Percentiles rank a stretch among this genome's conserved stretches.
phyloP scores from a whole-genome alignment of 345 rosid species.

The Salix suchowensis region DNA sequence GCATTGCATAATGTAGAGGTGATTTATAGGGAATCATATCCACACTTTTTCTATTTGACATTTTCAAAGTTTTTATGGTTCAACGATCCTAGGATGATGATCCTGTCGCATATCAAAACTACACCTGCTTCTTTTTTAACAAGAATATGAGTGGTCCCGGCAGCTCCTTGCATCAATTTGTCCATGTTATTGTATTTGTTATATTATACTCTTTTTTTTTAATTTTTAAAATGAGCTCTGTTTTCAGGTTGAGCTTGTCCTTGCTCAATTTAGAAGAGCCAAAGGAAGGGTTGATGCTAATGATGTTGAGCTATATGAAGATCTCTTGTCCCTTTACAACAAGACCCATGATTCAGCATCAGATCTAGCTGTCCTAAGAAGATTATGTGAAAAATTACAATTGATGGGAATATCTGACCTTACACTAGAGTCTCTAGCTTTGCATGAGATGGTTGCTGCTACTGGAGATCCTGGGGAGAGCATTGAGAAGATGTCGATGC shows the following conservation, averaged over 20 bases:
- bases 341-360: slow-evolving; percentile 42
- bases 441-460: slow-evolving; percentile 76
- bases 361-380: slow-evolving; percentile 50
- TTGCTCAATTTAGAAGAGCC: slow-evolving; percentile 80
- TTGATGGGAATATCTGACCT: slow-evolving; percentile 68
- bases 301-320: slow-evolving; percentile 54
- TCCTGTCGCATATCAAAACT: neutral
- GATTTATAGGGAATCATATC: slow-evolving; percentile 4
- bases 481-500: slow-evolving; percentile 83
- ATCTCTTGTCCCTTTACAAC: slow-evolving; percentile 57
- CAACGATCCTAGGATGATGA: neutral
- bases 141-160: neutral
- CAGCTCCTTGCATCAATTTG: neutral
- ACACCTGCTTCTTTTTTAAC: neutral
- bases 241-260: slow-evolving; percentile 81
- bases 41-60: neutral
- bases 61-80: neutral
- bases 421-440: slow-evolving; percentile 83
- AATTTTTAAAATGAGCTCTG: neutral
- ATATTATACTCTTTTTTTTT: neutral
- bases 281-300: slow-evolving; percentile 72
- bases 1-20: neutral
- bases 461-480: slow-evolving; percentile 65
- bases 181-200: neutral
- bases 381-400: slow-evolving; percentile 67